phyloP scores from a whole-genome alignment of 805 yeast genomes.

The Tetrapisispora nanseiensis region DNA sequence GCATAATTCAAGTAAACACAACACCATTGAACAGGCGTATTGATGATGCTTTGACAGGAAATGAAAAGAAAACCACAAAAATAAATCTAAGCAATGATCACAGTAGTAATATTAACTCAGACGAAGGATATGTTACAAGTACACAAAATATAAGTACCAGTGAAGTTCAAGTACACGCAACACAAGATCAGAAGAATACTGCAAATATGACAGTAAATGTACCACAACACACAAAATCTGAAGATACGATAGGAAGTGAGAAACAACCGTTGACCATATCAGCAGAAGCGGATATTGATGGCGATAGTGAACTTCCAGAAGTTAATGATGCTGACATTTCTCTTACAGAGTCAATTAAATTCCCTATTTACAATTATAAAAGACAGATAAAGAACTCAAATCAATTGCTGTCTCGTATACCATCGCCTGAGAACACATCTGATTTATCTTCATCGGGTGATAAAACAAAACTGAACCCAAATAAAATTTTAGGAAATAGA shows the following conservation, averaged over 20 bases:
- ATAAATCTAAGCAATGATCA: background rate
- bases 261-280: background rate
- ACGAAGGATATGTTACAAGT: background rate
- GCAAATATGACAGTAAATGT: background rate
- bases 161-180: conserved; percentile 10
- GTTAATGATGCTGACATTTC: conserved; percentile 1
- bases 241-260: background rate
- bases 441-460: background rate
- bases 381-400: background rate
- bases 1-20: too few relatives aligned
- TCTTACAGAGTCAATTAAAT: conserved; percentile 5
- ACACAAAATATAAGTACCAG: background rate
- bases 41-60: too few relatives aligned
- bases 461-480: background rate
- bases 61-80: background rate
- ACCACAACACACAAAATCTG: background rate
- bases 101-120: too few relatives aligned
- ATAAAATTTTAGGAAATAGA: background rate
- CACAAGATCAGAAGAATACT: conserved; percentile 3
- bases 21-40: too few relatives aligned
- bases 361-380: conserved; percentile 13
- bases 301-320: background rate
- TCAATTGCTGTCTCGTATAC: conserved; percentile 2
- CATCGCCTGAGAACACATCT: background rate
- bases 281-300: background rate